Evolutionary conservation across 495 filamentous ascomycete genomes (phyloP), one percentile per base, ranked within the genome.

Genomic region (Penicillium cataractarum): DNA sequence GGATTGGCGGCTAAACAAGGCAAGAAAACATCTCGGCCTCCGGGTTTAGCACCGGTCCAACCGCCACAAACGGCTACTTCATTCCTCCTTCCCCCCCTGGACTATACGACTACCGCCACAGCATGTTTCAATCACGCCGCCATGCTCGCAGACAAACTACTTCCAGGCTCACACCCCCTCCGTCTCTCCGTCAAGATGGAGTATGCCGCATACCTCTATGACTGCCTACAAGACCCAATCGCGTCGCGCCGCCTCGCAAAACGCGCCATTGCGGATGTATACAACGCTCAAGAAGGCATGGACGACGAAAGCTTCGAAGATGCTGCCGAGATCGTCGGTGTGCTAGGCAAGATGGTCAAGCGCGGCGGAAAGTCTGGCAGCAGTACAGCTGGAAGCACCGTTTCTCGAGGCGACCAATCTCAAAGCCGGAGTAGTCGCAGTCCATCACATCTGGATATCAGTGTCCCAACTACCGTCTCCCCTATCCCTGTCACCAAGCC

Each of bases 181-280:
- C 90, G 95, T 3, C 82, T 99, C 0, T 95, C 91, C 0, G 90
- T 97, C 17, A 96, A 96, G 63, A 88, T 96, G 12, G 95, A 99
- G 75, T 95, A 93, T 71, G 86, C 89, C n/a, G 95, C 94, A 2
- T 99, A 97, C 70, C 81, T 97, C 5, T 97, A 95, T 79, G 95
- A 99, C 70, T 97, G 93, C 68, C 81, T 93, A 8, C 91, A 95
- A 67, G 93, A 98, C 63, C 76, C 83, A 55, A 86, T 90, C 22
- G 86, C 82, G 44, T 90, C 90, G 57, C 83, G 92, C 13, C 83
- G 84, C 27, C 66, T 97, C 1, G 96, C 95, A 4, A 89, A 90
- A 69, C 84, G 86, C 37, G 91, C 94, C 33, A 92, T 98, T 54
- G 86, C 89, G 26, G 92, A 97, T 66, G 94, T 97, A 2, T 97